Conservation (phyloP, 257 asterid genomes). For the Nicotiana benthamiana region DNA sequence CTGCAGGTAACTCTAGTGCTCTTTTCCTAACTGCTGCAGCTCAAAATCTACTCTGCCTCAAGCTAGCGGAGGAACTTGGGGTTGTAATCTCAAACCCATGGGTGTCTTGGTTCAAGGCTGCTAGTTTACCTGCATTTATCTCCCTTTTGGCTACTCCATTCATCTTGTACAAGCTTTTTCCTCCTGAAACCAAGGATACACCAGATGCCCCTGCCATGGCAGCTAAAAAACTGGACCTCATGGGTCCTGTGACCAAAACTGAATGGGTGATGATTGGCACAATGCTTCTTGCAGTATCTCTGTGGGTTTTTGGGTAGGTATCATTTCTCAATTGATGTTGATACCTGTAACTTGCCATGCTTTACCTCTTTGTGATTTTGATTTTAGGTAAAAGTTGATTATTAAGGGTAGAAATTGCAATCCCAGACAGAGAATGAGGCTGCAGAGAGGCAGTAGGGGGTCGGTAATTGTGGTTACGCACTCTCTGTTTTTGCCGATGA, state of each 20-base stretch:
- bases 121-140: slow-evolving; percentile 80
- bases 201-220: slow-evolving; percentile 98
- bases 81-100: slow-evolving; percentile 77
- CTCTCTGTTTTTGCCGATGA: neutral
- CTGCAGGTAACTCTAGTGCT: slow-evolving; percentile 93
- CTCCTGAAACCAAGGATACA: slow-evolving; percentile 91
- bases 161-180: slow-evolving; percentile 76
- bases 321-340: neutral
- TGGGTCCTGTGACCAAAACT: slow-evolving; percentile 84
- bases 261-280: slow-evolving; percentile 92
- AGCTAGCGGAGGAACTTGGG: slow-evolving; percentile 96
- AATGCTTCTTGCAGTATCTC: slow-evolving; percentile 92
- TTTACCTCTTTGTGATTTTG: neutral
- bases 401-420: neutral
- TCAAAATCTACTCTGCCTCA: slow-evolving; percentile 91
- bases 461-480: neutral
- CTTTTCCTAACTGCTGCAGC: slow-evolving; percentile 99
- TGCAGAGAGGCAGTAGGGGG: neutral
- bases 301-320: slow-evolving; percentile 90
- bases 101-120: slow-evolving; percentile 95
- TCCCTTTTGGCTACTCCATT: slow-evolving; percentile 77
- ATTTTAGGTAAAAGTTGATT: neutral
- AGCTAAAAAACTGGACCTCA: slow-evolving; percentile 54
- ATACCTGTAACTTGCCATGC: neutral
- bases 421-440: neutral